Evolutionary conservation across 148 eudicot species (phyloP).

Genomic region (Silene uniflora): DNA sequence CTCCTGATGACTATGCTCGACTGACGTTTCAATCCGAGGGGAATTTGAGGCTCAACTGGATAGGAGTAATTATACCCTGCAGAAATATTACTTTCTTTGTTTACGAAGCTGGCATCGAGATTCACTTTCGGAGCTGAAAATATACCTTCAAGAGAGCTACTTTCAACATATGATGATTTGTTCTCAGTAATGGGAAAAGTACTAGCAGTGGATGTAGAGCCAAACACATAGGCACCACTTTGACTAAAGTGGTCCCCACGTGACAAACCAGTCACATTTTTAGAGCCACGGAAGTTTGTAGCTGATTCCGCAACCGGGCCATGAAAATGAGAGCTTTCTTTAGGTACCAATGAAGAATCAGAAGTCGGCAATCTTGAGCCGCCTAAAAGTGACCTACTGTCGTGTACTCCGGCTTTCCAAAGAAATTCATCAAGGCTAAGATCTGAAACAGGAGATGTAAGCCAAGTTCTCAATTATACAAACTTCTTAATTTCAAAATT

Average conservation of each 20-base stretch:
- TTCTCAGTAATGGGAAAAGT: conserved; percentile 42
- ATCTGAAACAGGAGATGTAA: conserved; percentile 23
- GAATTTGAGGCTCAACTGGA: conserved; percentile 29
- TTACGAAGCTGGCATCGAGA: conserved; percentile 14
- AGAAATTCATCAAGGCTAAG: conserved; percentile 30
- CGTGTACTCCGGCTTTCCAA: conserved; percentile 28
- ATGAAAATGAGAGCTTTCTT: conserved; percentile 34
- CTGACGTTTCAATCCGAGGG: conserved; percentile 22
- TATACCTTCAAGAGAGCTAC: conserved; percentile 19
- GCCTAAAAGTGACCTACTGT: conserved; percentile 31
- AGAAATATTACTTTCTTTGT: conserved; percentile 20
- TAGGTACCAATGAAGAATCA: conserved; percentile 24
- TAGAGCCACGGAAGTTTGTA: conserved; percentile 28
- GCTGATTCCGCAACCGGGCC: conserved; percentile 35
- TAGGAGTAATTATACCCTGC: conserved; percentile 22
- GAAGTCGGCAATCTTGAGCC: conserved; percentile 26
- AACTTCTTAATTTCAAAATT: conserved; percentile 26
- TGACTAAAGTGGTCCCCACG: conserved; percentile 36
- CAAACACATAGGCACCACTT: conserved; percentile 35
- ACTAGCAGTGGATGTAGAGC: conserved; percentile 32
- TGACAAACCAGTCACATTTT: conserved; percentile 26
- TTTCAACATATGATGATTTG: conserved; percentile 35
- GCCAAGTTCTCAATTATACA: conserved; percentile 23
- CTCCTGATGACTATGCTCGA: conserved; percentile 25
- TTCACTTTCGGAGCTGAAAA: conserved; percentile 26